Evolutionary conservation across 495 filamentous ascomycete genomes (phyloP).

Genomic region (Tuber aestivum): DNA sequence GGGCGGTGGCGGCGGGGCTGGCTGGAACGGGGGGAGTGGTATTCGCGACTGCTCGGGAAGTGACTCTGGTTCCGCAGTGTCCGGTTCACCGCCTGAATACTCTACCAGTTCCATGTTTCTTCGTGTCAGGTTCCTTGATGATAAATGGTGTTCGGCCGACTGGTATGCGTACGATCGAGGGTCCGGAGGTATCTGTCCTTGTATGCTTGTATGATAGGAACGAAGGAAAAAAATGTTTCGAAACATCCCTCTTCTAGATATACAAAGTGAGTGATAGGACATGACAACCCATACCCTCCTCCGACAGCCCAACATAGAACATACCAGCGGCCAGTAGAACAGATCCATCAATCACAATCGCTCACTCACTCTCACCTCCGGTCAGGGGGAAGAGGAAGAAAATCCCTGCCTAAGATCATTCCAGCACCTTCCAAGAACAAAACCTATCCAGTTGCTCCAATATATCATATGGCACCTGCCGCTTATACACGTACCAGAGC

Average conservation of each 20-base stretch:
- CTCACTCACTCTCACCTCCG: neutral
- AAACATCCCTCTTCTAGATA: neutral
- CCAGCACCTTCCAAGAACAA: neutral
- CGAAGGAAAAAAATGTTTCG: neutral
- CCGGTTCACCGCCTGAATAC: conserved; percentile 3
- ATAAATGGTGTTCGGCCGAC: neutral
- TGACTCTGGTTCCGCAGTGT: neutral
- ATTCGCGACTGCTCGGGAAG: conserved; percentile 13
- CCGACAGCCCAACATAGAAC: neutral
- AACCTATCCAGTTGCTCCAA: neutral
- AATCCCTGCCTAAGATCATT: neutral
- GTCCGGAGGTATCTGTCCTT: neutral
- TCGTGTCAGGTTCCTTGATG: neutral
- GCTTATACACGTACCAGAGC: too few species aligned
- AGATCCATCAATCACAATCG: neutral
- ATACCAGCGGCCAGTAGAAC: neutral
- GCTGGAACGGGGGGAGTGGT: neutral
- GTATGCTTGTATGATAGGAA: too few species aligned
- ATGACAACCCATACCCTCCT: neutral
- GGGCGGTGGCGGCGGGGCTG: neutral
- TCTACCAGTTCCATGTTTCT: neutral
- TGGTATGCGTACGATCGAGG: neutral
- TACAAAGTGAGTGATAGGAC: neutral
- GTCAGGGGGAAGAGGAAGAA: neutral
- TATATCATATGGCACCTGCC: too few species aligned